These are phyloP conservation scores for Toxicodendron radicans DNA, from an alignment of 345 rosid genomes.

Conservation along the genomic window DNA sequence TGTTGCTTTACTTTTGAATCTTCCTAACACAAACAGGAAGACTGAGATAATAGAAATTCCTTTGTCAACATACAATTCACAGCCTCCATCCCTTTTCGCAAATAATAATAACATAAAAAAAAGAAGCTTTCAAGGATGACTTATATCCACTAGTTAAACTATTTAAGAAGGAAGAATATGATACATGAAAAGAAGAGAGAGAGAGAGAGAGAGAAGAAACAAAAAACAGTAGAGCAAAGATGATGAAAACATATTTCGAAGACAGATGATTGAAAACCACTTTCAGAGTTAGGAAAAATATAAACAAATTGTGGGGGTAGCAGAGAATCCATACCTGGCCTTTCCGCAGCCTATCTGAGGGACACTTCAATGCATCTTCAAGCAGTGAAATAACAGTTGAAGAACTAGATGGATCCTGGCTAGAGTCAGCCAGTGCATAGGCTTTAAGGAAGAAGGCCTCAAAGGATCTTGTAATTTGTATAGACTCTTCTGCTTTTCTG, in stretches of 20 bases:
- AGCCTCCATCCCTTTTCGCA: not conserved
- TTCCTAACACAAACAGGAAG: not conserved
- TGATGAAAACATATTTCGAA: not conserved
- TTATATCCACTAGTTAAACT: not conserved
- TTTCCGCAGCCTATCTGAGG: slow-evolving; percentile 95
- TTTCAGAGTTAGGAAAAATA: slow-evolving; percentile 9
- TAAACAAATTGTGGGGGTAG: slow-evolving; percentile 9
- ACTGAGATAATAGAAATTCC: not conserved
- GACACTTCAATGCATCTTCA: slow-evolving; percentile 90
- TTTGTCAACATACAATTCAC: not conserved
- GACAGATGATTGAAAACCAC: not conserved
- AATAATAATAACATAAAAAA: not conserved
- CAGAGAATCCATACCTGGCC: slow-evolving; percentile 72
- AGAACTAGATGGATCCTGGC: slow-evolving; percentile 77
- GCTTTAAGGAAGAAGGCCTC: slow-evolving; percentile 99
- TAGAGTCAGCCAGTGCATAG: slow-evolving; percentile 95
- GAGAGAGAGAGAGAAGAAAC: too few species aligned
- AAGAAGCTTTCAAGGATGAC: not conserved
- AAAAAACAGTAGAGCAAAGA: not conserved
- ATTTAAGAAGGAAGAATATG: not conserved
- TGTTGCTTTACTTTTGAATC: not conserved
- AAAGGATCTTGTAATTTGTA: slow-evolving; percentile 78
- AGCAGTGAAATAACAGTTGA: slow-evolving; percentile 87
- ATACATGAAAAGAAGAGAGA: not conserved
- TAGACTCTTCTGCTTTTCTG: slow-evolving; percentile 86